A percentile compares a stretch with the other conserved stretches of the same genome.
Evolutionary conservation across 352 stramenopile species (phyloP).

Genomic region (Phytophthora pseudosyringae): DNA sequence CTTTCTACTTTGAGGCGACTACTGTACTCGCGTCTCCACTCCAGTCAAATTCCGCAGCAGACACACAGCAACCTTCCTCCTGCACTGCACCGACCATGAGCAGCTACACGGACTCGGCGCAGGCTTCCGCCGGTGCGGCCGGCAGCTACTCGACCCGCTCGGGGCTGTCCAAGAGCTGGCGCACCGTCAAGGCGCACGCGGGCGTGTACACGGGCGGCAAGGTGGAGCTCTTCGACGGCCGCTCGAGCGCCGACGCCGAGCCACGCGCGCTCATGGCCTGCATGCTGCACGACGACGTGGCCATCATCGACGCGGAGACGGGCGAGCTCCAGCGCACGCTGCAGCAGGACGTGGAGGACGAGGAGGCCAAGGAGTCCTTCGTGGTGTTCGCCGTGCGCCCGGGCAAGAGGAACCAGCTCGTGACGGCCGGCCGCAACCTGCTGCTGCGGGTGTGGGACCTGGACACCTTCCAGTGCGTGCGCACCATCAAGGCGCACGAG

Average conservation of each 20-base stretch:
- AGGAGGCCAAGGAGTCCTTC: conserved; percentile 86
- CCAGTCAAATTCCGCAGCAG: conserved; percentile 46
- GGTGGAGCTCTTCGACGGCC: conserved; percentile 62
- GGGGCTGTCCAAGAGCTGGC: conserved; percentile 84
- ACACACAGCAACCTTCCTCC: conserved; percentile 6
- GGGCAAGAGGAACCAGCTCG: conserved; percentile 75
- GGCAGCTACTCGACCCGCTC: conserved; percentile 69
- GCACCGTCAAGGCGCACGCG: conserved; percentile 74
- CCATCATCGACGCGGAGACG: conserved; percentile 72
- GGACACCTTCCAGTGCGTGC: conserved; percentile 77
- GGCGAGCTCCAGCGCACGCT: conserved; percentile 77
- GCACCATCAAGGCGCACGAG: conserved; percentile 80
- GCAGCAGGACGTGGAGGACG: conserved; percentile 76
- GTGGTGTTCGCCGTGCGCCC: conserved; percentile 82
- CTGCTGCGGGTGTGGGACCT: conserved; percentile 88
- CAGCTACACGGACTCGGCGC: conserved; percentile 11
- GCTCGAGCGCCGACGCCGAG: conserved; percentile 21
- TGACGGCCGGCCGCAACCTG: conserved; percentile 86
- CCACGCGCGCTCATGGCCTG: conserved; percentile 58
- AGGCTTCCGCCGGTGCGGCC: conserved; percentile 8
- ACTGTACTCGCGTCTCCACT: conserved; percentile 16
- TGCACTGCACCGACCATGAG: conserved; percentile 18
- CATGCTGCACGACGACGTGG: conserved; percentile 86
- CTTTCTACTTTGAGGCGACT: neutral
- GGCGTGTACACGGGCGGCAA: conserved; percentile 88